These are phyloP conservation scores for Carnegiea gigantea DNA, from an alignment of 179 eudicot species.

Conservation along the genomic window DNA sequence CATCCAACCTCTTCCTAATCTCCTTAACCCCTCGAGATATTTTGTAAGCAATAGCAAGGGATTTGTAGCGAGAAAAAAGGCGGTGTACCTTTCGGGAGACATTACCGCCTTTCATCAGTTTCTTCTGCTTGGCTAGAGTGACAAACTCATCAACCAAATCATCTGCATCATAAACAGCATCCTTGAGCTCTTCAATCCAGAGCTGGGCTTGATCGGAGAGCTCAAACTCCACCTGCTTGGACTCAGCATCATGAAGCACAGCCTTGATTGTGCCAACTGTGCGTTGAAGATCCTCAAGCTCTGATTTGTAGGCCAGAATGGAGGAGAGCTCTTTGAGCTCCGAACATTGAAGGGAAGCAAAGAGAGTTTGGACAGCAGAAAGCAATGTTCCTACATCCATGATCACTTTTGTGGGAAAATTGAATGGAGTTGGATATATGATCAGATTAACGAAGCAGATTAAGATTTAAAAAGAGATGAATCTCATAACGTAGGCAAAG, in stretches of 20 bases:
- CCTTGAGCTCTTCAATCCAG: constrained; percentile 27
- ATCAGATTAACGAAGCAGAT: too few relatives aligned
- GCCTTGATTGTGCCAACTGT: constrained; percentile 14
- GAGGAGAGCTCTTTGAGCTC: too few relatives aligned
- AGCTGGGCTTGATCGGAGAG: constrained; percentile 12
- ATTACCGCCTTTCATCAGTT: background rate
- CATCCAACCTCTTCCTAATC: constrained; percentile 29
- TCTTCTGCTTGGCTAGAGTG: constrained; percentile 16
- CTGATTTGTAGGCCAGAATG: background rate
- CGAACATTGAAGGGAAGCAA: background rate
- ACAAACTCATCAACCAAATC: constrained; percentile 29
- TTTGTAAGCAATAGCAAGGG: constrained; percentile 4
- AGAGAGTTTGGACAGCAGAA: constrained; percentile 15
- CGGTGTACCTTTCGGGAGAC: constrained; percentile 16
- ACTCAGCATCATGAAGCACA: constrained; percentile 27
- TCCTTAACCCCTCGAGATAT: constrained; percentile 25
- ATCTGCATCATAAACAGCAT: constrained; percentile 26
- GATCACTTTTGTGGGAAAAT: background rate
- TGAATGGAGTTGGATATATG: too few relatives aligned
- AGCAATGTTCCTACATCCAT: background rate
- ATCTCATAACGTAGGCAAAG: too few relatives aligned
- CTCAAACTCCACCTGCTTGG: background rate
- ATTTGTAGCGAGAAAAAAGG: constrained; percentile 26
- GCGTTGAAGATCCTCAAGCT: constrained; percentile 12
- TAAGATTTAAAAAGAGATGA: too few relatives aligned